Conservation (phyloP, 202 grass and related monocot genomes). For the Schoenoplectus tabernaemontani region DNA sequence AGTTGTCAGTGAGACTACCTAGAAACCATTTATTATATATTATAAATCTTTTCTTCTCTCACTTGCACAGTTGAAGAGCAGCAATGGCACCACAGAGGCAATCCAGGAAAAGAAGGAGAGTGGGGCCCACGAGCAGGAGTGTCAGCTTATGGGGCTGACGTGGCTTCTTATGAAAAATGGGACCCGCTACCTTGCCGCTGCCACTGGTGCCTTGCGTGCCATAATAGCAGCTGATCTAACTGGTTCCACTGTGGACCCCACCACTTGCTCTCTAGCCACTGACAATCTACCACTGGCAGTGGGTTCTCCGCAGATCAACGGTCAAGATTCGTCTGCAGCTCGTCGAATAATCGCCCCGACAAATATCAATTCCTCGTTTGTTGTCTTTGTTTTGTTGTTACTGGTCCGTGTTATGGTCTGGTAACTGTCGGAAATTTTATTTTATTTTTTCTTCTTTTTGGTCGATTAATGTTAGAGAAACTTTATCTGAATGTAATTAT, state of each 20-base stretch:
- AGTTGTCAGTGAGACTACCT: background rate
- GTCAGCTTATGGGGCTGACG: constrained; percentile 74
- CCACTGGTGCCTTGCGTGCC: constrained; percentile 51
- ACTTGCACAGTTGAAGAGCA: constrained; percentile 51
- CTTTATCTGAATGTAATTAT: constrained; percentile 21
- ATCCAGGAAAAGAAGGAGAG: constrained; percentile 11
- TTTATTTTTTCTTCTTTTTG: constrained; percentile 20
- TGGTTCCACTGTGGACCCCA: constrained; percentile 23
- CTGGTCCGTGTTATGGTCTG: background rate
- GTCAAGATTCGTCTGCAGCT: constrained; percentile 3
- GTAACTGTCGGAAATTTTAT: constrained; percentile 29
- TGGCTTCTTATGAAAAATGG: constrained; percentile 79
- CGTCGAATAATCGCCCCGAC: background rate
- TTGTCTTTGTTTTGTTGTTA: constrained; percentile 8
- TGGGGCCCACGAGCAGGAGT: constrained; percentile 48
- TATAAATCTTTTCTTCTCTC: background rate
- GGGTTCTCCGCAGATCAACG: constrained; percentile 35
- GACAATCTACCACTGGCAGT: constrained; percentile 64
- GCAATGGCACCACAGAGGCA: background rate
- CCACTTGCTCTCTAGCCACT: constrained; percentile 46
- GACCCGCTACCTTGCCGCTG: constrained; percentile 50
- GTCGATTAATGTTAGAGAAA: constrained; percentile 7
- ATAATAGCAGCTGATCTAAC: constrained; percentile 68
- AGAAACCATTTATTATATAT: background rate
- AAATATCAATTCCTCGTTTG: background rate